These are phyloP conservation scores for Tetrapyrgos nigripes DNA, from an alignment of 1,284 basidiomycete species.

Conservation along the genomic window DNA sequence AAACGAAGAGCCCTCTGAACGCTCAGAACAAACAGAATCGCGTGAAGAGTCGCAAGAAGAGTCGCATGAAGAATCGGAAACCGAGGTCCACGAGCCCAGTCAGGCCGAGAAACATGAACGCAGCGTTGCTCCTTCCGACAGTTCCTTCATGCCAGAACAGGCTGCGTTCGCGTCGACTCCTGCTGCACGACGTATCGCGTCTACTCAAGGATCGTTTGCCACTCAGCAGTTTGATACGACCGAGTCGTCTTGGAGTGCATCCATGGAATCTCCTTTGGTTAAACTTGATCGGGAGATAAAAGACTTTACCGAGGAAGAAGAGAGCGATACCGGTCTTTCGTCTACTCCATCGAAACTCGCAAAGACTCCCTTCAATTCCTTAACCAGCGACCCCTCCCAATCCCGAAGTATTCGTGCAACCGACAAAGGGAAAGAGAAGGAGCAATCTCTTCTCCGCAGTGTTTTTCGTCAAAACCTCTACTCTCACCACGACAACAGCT, in stretches of 20 bases:
- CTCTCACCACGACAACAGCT: constrained; percentile 36
- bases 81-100: not conserved
- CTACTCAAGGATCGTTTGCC: constrained; percentile 43
- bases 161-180: constrained; percentile 80
- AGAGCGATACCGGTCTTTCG: constrained; percentile 10
- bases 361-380: constrained; percentile 21
- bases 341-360: constrained; percentile 1
- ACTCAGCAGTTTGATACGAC: constrained; percentile 48
- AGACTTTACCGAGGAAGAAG: constrained; percentile 55
- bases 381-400: constrained; percentile 12
- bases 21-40: constrained; percentile 35
- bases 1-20: constrained; percentile 52
- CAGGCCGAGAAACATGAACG: constrained; percentile 20
- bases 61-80: constrained; percentile 6
- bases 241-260: constrained; percentile 66
- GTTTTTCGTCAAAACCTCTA: constrained; percentile 57
- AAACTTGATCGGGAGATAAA: constrained; percentile 74
- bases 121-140: constrained; percentile 60
- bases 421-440: constrained; percentile 55
- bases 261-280: constrained; percentile 79
- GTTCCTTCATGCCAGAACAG: constrained; percentile 70
- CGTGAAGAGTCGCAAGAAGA: not conserved
- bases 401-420: constrained; percentile 5
- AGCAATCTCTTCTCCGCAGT: constrained; percentile 49
- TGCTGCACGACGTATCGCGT: constrained; percentile 52